Conservation (phyloP, 2,329 filamentous ascomycete species). For the Cordyceps pruinosa region DNA sequence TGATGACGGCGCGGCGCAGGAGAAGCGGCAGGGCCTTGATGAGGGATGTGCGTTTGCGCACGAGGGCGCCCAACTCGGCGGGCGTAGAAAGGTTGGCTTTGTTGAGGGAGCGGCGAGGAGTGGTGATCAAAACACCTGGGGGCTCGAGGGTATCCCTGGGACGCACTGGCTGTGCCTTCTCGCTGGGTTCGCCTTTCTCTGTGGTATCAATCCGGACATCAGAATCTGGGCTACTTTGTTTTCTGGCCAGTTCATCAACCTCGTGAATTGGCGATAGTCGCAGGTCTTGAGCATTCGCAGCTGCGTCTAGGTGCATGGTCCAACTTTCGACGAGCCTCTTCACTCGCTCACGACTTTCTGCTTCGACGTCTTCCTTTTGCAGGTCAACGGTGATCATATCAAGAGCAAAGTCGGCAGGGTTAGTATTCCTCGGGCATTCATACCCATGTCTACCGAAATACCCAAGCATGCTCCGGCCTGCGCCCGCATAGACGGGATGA, state of each 20-base stretch:
- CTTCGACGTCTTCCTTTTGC: constrained; percentile 57
- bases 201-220: neutral
- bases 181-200: neutral
- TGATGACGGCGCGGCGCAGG: constrained; percentile 59
- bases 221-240: constrained; percentile 14
- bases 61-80: constrained; percentile 63
- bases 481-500: constrained; percentile 59
- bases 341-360: constrained; percentile 56
- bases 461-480: constrained; percentile 54
- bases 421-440: constrained; percentile 61
- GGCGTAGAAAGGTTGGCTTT: constrained; percentile 52
- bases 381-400: constrained; percentile 72
- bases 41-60: constrained; percentile 57
- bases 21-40: constrained; percentile 58
- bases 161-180: neutral
- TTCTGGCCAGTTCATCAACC: constrained; percentile 19
- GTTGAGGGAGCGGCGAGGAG: constrained; percentile 35
- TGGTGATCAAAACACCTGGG: constrained; percentile 5
- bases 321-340: constrained; percentile 54
- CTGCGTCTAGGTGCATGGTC: constrained; percentile 23
- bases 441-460: constrained; percentile 57
- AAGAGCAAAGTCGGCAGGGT: constrained; percentile 71
- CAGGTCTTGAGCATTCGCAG: constrained; percentile 8
- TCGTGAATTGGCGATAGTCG: constrained; percentile 24
- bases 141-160: constrained; percentile 4